phyloP scores from a whole-genome alignment of 192 early-diverging fungal species.

The Geranomyces variabilis region DNA sequence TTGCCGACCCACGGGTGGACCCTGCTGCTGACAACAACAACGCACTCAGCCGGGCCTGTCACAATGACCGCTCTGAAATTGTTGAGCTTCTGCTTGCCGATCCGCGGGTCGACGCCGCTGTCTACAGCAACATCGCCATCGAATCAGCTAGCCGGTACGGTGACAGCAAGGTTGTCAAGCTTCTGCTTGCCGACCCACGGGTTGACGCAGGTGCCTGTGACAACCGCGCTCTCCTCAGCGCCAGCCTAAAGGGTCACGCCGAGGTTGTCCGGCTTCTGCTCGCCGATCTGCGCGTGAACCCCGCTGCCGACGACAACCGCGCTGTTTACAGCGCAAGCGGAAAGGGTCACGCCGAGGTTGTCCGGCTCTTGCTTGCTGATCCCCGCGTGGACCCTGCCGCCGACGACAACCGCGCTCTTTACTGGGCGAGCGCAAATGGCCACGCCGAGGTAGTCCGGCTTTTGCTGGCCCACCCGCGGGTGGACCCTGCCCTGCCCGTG shows the following conservation, averaged over 20 bases:
- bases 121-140: too few relatives aligned
- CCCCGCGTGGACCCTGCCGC: neutral
- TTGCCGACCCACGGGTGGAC: neutral
- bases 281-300: neutral
- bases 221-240: neutral
- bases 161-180: too few relatives aligned
- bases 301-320: neutral
- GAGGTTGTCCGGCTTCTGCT: neutral
- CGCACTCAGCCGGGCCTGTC: neutral
- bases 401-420: neutral
- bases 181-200: neutral
- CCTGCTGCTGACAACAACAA: neutral
- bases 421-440: neutral
- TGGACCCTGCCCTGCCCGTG: constrained; percentile 1
- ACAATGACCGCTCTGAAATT: neutral
- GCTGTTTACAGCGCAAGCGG: too few relatives aligned
- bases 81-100: too few relatives aligned
- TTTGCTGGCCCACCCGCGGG: neutral
- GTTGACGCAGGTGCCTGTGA: neutral
- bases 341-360: too few relatives aligned
- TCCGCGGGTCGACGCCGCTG: too few relatives aligned
- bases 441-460: neutral
- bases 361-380: too few relatives aligned
- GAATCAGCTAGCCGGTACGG: too few relatives aligned
- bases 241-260: neutral